Conservation (phyloP, 2,329 filamentous ascomycete genomes). For the Epichloe sibirici region DNA sequence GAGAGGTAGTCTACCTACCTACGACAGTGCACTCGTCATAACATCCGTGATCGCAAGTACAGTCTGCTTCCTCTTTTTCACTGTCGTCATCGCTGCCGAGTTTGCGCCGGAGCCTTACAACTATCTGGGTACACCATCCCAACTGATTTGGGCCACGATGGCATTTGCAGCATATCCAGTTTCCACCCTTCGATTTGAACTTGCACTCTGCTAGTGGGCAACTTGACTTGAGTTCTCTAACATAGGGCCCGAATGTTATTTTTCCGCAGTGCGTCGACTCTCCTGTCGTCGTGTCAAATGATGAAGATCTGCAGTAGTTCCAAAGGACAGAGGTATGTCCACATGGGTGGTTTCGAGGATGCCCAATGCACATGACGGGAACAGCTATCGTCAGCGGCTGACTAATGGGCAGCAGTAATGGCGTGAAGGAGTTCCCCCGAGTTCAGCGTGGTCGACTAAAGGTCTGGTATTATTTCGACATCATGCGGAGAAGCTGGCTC, state of each 20-base stretch:
- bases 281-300: conserved; percentile 34
- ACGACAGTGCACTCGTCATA: conserved; percentile 35
- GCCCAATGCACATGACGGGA: conserved; percentile 6
- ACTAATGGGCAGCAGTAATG: background rate
- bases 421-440: background rate
- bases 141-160: conserved; percentile 36
- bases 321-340: conserved; percentile 8
- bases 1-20: conserved; percentile 20
- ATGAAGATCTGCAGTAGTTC: conserved; percentile 21
- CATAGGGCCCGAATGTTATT: conserved; percentile 31
- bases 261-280: conserved; percentile 38
- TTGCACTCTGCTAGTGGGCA: conserved; percentile 40
- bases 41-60: conserved; percentile 40
- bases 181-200: conserved; percentile 35
- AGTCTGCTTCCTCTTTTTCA: conserved; percentile 24
- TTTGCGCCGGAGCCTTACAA: conserved; percentile 19
- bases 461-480: background rate
- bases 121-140: conserved; percentile 38
- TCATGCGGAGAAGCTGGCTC: too few relatives aligned
- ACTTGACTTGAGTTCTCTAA: conserved; percentile 27
- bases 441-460: background rate
- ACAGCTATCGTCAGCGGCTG: background rate
- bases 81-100: conserved; percentile 14
- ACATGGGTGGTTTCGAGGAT: conserved; percentile 6
- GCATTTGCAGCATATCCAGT: conserved; percentile 44